Percentiles rank a stretch among this genome's conserved stretches.
These are phyloP conservation scores for Starmerella geochares DNA, from an alignment of 805 yeast species.

Conservation along the genomic window DNA sequence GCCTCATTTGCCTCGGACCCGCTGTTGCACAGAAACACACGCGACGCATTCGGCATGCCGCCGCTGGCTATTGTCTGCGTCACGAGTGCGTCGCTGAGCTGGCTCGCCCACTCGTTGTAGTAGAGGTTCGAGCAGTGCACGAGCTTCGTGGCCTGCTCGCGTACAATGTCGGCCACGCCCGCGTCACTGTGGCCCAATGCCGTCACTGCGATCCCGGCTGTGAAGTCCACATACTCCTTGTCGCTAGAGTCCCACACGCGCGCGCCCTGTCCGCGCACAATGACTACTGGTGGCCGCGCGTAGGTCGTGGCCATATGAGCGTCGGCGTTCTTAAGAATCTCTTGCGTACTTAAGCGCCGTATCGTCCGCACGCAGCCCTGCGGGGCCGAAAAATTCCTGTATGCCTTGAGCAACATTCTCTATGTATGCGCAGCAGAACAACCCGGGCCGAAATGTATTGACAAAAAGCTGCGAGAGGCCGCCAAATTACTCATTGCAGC, in stretches of 20 bases:
- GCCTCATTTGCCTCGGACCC: slow-evolving; percentile 79
- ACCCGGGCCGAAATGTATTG: too few relatives aligned
- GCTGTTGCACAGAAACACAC: slow-evolving; percentile 60
- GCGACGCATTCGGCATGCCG: slow-evolving; percentile 71
- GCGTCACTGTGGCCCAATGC: slow-evolving; percentile 79
- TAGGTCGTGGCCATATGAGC: slow-evolving; percentile 32
- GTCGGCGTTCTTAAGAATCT: slow-evolving; percentile 2
- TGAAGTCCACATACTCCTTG: slow-evolving; percentile 69
- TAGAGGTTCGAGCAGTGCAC: slow-evolving; percentile 80
- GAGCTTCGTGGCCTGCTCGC: slow-evolving; percentile 60
- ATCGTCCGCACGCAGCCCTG: neutral
- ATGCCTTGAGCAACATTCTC: neutral
- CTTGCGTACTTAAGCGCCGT: slow-evolving; percentile 5
- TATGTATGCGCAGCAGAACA: too few relatives aligned
- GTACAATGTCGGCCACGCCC: slow-evolving; percentile 58
- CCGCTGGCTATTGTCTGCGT: slow-evolving; percentile 58
- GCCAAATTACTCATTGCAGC: slow-evolving; percentile 8
- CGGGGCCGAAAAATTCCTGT: neutral
- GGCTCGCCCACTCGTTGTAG: slow-evolving; percentile 75
- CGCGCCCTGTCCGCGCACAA: slow-evolving; percentile 76
- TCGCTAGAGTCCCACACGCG: slow-evolving; percentile 70
- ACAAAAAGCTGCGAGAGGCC: neutral
- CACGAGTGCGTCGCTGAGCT: slow-evolving; percentile 61
- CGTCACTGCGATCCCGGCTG: slow-evolving; percentile 97
- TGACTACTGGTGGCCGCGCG: slow-evolving; percentile 44